Base-by-base conservation (phyloP, 495 filamentous ascomycete species). In the Neurospora tetrasperma region DNA sequence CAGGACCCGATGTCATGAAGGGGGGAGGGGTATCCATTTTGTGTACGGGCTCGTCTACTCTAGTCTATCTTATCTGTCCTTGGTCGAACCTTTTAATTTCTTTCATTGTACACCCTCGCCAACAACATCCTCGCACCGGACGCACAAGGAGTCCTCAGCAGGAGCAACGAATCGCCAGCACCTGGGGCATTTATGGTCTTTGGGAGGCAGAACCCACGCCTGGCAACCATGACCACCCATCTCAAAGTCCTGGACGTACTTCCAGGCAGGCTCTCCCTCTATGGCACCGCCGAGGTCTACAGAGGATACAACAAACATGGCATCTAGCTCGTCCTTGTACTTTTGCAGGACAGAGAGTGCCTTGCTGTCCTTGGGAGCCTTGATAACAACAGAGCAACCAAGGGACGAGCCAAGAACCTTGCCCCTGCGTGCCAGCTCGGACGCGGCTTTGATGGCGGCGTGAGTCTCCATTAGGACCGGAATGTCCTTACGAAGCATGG, bases 151-250 rank as follows among this genome's bases (percentile, higher is more conserved):
- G 23, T 90, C 89, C 79, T 89, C 86, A 43, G 80, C 78, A 11
- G 83, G 81, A 35, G 87, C 86, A 23, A 89, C 86, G 82, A 91
- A 97, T 72, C 91, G 88, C 96, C 96, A 98, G 83, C 96, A 98
- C 62, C 95, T 87, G 4, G 88, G 85, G 76, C 95, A 98, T 78
- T 98, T 98, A 59, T 75, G 73, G 5, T 88, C 83, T 73, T 84
- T 83, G 0, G 94, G 89, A n/a, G 90, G 88, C 46, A 89, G 82
- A 12, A 97, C 90, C 78, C 88, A 81, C 14, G 89, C 91, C 1
- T 72, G 83, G 70, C 86, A 86, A 59, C 78, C 81, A 3, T 78
- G 70, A 27, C 85, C 86, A 46, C 76, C 81, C 3, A 88, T 77
- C 66, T 89, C 86, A 71, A 91, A 88, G 35, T 84, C 80, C 31